These are phyloP conservation scores for Oleoguttula mirabilis DNA, from an alignment of 495 filamentous ascomycete species.

Conservation along the genomic window DNA sequence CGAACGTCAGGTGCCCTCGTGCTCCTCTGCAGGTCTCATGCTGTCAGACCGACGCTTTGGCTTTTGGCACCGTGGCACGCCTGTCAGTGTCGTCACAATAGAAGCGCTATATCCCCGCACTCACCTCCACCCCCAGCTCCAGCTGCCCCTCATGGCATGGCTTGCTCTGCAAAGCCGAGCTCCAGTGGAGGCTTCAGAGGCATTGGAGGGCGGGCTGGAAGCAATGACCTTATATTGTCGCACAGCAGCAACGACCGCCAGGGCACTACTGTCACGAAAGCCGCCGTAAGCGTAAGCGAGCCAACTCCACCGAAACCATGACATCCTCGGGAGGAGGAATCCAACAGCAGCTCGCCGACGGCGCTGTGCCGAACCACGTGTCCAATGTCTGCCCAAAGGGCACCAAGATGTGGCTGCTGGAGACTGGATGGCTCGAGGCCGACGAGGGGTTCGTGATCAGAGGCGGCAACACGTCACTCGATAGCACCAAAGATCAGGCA, in stretches of 20 bases:
- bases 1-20: no score
- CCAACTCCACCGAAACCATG: constrained; percentile 1
- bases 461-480: constrained; percentile 16
- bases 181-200: no score
- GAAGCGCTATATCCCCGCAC: no score
- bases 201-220: no score
- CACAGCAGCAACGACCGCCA: constrained; percentile 1
- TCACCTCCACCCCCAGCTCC: no score
- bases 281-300: constrained; percentile 8
- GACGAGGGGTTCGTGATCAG: constrained; percentile 22
- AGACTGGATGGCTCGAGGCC: constrained; percentile 20
- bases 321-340: constrained; percentile 6
- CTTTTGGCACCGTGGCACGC: no score
- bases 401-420: constrained; percentile 21
- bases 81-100: no score
- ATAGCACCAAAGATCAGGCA: constrained; percentile 8
- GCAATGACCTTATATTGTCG: no score
- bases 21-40: no score
- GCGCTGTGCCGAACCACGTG: constrained; percentile 18
- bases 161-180: no score
- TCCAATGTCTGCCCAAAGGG: constrained; percentile 20
- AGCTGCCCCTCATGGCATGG: no score
- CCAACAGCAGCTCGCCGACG: constrained; percentile 16
- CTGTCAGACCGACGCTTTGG: no score
- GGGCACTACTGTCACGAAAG: not conserved